Evolutionary conservation across 352 stramenopile genomes (phyloP).

Genomic region (Phytophthora crassamura): DNA sequence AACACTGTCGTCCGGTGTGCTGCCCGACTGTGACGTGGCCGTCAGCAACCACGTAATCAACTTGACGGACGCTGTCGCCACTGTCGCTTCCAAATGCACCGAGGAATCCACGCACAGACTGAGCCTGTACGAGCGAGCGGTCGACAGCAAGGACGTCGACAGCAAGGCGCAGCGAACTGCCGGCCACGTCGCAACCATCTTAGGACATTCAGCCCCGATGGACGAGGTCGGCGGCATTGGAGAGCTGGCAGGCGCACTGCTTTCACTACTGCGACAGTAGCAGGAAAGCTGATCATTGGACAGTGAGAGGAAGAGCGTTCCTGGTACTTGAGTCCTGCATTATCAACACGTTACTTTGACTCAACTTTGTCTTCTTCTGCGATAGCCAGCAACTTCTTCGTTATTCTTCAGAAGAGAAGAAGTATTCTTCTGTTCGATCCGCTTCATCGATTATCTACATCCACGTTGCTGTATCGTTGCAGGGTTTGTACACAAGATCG

Average conservation of each 20-base stretch:
- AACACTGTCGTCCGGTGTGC: neutral
- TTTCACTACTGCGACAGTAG: conserved; percentile 20
- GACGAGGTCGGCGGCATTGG: conserved; percentile 5
- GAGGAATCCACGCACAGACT: neutral
- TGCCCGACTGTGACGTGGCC: conserved; percentile 6
- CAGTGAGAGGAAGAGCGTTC: too few relatives aligned
- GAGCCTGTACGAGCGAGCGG: neutral
- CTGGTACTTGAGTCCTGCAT: neutral
- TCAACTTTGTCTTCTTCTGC: too few relatives aligned
- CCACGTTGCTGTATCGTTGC: conserved; percentile 13
- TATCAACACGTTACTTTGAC: too few relatives aligned
- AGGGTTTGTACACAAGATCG: conserved; percentile 29
- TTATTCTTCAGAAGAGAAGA: too few relatives aligned
- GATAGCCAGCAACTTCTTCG: too few relatives aligned
- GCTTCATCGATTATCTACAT: neutral
- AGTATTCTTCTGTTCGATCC: too few relatives aligned
- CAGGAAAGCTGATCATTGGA: neutral
- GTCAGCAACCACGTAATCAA: neutral
- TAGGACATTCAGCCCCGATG: conserved; percentile 6
- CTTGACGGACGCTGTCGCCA: neutral
- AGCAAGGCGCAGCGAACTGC: conserved; percentile 8
- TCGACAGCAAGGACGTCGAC: neutral
- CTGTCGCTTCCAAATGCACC: conserved; percentile 4
- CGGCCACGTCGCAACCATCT: neutral
- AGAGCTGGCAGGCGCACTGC: conserved; percentile 9